Conservation (phyloP, 2,329 filamentous ascomycete species). For the Amesomyces nigricolor region DNA sequence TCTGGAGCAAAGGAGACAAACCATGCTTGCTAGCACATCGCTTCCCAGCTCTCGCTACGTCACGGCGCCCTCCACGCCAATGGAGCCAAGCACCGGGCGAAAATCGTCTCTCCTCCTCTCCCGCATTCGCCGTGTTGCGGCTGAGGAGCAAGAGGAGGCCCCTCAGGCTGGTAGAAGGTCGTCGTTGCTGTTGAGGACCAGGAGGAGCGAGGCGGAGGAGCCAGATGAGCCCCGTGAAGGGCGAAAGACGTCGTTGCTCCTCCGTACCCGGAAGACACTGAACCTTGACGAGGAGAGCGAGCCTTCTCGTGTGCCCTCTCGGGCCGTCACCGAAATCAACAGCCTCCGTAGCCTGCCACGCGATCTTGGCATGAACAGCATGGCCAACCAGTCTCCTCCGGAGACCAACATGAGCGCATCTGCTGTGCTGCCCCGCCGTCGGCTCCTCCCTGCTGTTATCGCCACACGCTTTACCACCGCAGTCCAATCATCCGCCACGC, state of each 20-base stretch:
- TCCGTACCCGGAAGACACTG: conserved; percentile 43
- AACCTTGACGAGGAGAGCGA: conserved; percentile 47
- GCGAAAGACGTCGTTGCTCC: conserved; percentile 45
- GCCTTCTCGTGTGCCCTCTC: conserved; percentile 49
- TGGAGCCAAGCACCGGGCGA: conserved; percentile 38
- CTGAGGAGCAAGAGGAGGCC: conserved; percentile 45
- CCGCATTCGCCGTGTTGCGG: conserved; percentile 42
- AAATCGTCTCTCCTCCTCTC: conserved; percentile 47
- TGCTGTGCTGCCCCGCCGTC: conserved; percentile 48
- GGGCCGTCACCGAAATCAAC: conserved; percentile 52
- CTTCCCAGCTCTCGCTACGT: conserved; percentile 42
- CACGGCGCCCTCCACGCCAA: conserved; percentile 36
- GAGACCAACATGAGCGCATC: conserved; percentile 35
- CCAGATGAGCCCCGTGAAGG: conserved; percentile 38
- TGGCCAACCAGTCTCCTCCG: conserved; percentile 32
- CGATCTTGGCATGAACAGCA: conserved; percentile 32
- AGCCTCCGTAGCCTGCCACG: conserved; percentile 33
- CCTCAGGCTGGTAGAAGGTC: conserved; percentile 42
- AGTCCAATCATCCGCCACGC: conserved; percentile 34
- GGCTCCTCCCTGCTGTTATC: conserved; percentile 45
- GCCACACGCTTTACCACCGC: conserved; percentile 43
- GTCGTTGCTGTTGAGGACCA: conserved; percentile 41
- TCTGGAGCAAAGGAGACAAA: conserved; percentile 49
- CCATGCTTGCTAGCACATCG: conserved; percentile 40
- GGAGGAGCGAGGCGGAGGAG: conserved; percentile 44